Percentiles rank a stretch among this genome's conserved stretches.
phyloP scores from a whole-genome alignment of 2,329 filamentous ascomycete genomes.

The Cladosporium velox region DNA sequence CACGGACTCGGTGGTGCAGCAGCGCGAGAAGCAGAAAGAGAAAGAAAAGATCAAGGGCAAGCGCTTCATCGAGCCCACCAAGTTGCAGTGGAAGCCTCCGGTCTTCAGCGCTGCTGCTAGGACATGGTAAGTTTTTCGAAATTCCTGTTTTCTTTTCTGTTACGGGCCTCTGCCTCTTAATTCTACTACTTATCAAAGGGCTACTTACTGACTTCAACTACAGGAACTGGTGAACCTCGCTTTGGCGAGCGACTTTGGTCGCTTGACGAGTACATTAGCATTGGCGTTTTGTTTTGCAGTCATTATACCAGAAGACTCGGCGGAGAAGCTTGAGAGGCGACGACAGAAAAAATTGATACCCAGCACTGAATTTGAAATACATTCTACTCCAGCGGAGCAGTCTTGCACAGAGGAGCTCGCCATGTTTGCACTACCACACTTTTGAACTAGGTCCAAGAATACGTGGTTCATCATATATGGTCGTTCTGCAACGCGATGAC shows the following conservation, averaged over 20 bases:
- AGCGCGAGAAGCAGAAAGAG: slow-evolving; percentile 65
- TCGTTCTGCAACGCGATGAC: too few species aligned
- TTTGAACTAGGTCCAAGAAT: background rate
- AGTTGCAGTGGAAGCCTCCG: slow-evolving; percentile 92
- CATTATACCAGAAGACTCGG: background rate
- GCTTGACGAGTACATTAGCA: background rate
- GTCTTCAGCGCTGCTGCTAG: slow-evolving; percentile 86
- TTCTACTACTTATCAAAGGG: background rate
- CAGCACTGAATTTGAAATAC: background rate
- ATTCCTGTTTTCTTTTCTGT: too few species aligned
- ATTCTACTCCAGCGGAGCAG: background rate
- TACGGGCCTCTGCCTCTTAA: too few species aligned
- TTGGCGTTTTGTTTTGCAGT: background rate
- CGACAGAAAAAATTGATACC: slow-evolving; percentile 5
- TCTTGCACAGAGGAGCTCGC: background rate
- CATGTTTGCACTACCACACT: background rate
- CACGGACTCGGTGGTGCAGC: slow-evolving; percentile 75
- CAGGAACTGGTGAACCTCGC: slow-evolving; percentile 9
- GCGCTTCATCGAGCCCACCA: slow-evolving; percentile 72
- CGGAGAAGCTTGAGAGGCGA: background rate
- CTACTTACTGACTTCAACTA: background rate
- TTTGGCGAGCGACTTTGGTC: background rate
- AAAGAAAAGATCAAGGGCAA: slow-evolving; percentile 79
- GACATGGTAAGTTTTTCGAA: slow-evolving; percentile 63
- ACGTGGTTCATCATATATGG: background rate